A percentile compares a stretch with the other conserved stretches of the same genome.
phyloP scores from a whole-genome alignment of 345 rosid genomes.

The Pseudoturritis turrita region DNA sequence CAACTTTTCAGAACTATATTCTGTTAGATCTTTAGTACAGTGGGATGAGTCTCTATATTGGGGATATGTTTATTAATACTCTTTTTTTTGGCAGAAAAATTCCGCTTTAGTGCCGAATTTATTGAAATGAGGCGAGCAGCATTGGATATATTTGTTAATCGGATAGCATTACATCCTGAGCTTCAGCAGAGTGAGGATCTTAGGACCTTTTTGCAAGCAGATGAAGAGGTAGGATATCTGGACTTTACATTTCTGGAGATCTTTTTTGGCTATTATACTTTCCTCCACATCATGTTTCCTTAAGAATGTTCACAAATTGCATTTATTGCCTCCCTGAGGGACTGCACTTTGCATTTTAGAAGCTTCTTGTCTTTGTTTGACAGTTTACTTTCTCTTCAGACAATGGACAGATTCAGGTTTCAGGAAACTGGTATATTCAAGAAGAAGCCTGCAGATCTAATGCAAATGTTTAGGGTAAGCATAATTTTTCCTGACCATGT shows the following conservation, averaged over 20 bases:
- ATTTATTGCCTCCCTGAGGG: not conserved
- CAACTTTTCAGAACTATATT: not conserved
- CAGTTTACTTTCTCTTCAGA: constrained; percentile 43
- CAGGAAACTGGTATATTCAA: constrained; percentile 79
- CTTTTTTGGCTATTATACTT: not conserved
- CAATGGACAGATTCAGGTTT: constrained; percentile 93
- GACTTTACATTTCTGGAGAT: not conserved
- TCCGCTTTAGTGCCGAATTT: constrained; percentile 95
- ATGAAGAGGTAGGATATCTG: constrained; percentile 72
- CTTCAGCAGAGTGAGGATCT: constrained; percentile 93
- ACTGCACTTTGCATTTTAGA: not conserved
- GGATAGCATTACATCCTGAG: constrained; percentile 82
- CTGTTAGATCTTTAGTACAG: not conserved
- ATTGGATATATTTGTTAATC: constrained; percentile 78
- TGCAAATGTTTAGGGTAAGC: constrained; percentile 94
- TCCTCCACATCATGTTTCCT: not conserved
- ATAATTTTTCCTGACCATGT: constrained; percentile 12
- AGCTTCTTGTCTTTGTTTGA: not conserved
- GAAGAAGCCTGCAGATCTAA: constrained; percentile 83
- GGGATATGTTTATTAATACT: not conserved
- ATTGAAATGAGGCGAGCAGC: constrained; percentile 96
- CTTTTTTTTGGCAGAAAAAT: constrained; percentile 64
- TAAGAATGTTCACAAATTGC: not conserved
- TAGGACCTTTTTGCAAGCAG: constrained; percentile 92
- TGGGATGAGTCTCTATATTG: not conserved